phyloP scores from a whole-genome alignment of 2,329 filamentous ascomycete species.

The Calcarisporium arbuscula region DNA sequence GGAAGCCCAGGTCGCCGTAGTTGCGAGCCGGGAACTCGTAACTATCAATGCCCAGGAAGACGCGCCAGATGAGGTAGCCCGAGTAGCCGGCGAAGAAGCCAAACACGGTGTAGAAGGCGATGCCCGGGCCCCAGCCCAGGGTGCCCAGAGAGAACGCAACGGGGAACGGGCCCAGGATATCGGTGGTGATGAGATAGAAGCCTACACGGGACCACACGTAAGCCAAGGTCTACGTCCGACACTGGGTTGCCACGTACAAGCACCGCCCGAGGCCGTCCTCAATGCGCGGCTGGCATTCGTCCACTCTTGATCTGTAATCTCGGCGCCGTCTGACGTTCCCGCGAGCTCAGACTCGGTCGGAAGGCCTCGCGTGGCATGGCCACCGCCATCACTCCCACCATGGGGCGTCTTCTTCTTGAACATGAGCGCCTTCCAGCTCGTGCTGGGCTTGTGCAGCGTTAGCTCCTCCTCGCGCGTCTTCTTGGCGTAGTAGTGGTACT shows the following conservation, averaged over 20 bases:
- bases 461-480: slow-evolving; percentile 16
- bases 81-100: slow-evolving; percentile 29
- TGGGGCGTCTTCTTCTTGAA: not conserved
- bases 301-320: slow-evolving; percentile 34
- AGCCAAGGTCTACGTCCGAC: no score
- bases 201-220: no score
- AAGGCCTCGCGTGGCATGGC: not conserved
- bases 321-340: slow-evolving; percentile 1
- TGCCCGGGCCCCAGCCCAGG: slow-evolving; percentile 26
- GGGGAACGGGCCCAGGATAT: slow-evolving; percentile 10
- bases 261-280: slow-evolving; percentile 8
- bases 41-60: slow-evolving; percentile 29
- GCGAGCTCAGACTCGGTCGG: slow-evolving; percentile 3
- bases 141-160: slow-evolving; percentile 10
- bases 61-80: slow-evolving; percentile 39
- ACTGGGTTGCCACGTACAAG: slow-evolving; percentile 6
- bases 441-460: slow-evolving; percentile 5
- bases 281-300: slow-evolving; percentile 26
- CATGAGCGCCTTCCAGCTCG: slow-evolving; percentile 6
- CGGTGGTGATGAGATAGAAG: slow-evolving; percentile 12
- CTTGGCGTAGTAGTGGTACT: slow-evolving; percentile 19
- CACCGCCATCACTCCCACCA: not conserved
- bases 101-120: slow-evolving; percentile 40
- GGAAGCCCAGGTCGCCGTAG: slow-evolving; percentile 43
- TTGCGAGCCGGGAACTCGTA: slow-evolving; percentile 38